A percentile compares a stretch with the other conserved stretches of the same genome.
These are phyloP conservation scores for Sicyos edulis DNA, from an alignment of 306 rosid genomes.

Conservation along the genomic window DNA sequence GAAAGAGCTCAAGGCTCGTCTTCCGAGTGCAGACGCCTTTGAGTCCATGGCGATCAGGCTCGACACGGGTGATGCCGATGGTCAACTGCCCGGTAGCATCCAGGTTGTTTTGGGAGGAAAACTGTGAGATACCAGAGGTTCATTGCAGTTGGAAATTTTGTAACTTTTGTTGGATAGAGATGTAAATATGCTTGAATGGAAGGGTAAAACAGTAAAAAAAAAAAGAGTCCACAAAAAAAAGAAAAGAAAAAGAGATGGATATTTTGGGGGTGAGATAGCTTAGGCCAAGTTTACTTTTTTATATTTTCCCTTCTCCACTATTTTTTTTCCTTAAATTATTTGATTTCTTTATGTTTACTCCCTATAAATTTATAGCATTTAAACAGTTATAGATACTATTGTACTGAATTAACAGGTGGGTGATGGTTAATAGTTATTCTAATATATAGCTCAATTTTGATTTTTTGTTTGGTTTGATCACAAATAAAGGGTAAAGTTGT, in stretches of 20 bases:
- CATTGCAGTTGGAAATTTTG: conserved; percentile 28
- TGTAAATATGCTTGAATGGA: conserved; percentile 53
- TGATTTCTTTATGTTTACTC: conserved; percentile 15
- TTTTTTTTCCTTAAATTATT: conserved; percentile 15
- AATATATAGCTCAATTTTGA: not conserved
- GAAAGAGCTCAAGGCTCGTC: conserved; percentile 48
- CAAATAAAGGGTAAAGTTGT: conserved; percentile 1
- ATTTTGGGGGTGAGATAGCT: conserved; percentile 5
- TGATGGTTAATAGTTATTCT: conserved; percentile 4
- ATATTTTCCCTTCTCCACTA: not conserved
- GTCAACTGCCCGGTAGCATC: conserved; percentile 51
- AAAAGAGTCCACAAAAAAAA: not conserved
- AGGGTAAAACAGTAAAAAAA: conserved; percentile 1
- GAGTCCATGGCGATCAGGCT: conserved; percentile 62
- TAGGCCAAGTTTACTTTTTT: not conserved
- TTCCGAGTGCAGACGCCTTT: conserved; percentile 19
- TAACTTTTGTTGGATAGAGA: conserved; percentile 34
- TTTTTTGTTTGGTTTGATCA: not conserved
- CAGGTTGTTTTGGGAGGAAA: conserved; percentile 34
- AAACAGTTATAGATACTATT: conserved; percentile 11
- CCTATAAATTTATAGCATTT: conserved; percentile 18
- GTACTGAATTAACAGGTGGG: conserved; percentile 1
- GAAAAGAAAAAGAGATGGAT: not conserved
- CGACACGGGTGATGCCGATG: conserved; percentile 46
- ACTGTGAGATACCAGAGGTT: conserved; percentile 14